A percentile compares a stretch with the other conserved stretches of the same genome.
Evolutionary conservation across 805 yeast genomes (phyloP).

Genomic region (Lipomyces mesembrius): DNA sequence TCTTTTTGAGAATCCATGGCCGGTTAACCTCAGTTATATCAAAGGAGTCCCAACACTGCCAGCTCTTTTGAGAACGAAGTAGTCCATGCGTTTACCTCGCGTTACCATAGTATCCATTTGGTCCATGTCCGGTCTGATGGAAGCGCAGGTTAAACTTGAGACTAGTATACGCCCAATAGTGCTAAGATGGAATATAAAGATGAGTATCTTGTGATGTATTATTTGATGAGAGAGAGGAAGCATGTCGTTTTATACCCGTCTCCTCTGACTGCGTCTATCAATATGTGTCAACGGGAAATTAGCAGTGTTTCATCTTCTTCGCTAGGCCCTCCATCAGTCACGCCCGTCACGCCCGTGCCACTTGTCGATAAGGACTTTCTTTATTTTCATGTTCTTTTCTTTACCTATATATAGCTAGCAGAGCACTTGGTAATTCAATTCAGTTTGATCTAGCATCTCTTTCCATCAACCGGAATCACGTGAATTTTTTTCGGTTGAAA

Average conservation of each 20-base stretch:
- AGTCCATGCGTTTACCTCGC: conserved; percentile 4
- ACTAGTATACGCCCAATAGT: conserved; percentile 3
- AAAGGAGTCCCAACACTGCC: too few relatives aligned
- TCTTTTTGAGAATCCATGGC: not conserved
- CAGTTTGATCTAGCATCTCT: too few relatives aligned
- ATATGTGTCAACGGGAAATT: too few relatives aligned
- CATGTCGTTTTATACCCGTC: not conserved
- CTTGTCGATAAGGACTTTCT: too few relatives aligned
- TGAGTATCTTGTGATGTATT: conserved; percentile 1
- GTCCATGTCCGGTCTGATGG: conserved; percentile 1
- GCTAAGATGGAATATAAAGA: conserved; percentile 1
- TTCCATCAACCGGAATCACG: too few relatives aligned
- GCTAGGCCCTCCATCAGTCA: too few relatives aligned
- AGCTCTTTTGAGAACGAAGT: conserved; percentile 8
- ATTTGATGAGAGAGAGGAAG: not conserved
- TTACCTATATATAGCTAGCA: too few relatives aligned
- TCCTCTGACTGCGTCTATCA: conserved; percentile 6
- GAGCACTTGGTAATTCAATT: too few relatives aligned
- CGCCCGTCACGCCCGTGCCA: too few relatives aligned
- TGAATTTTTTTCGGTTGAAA: too few relatives aligned
- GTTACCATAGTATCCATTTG: conserved; percentile 3
- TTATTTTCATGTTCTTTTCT: too few relatives aligned
- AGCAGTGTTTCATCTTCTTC: too few relatives aligned
- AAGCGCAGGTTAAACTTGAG: not conserved
- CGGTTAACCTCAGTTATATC: not conserved